phyloP scores from a whole-genome alignment of 257 asterid genomes.

The Nicotiana tabacum region DNA sequence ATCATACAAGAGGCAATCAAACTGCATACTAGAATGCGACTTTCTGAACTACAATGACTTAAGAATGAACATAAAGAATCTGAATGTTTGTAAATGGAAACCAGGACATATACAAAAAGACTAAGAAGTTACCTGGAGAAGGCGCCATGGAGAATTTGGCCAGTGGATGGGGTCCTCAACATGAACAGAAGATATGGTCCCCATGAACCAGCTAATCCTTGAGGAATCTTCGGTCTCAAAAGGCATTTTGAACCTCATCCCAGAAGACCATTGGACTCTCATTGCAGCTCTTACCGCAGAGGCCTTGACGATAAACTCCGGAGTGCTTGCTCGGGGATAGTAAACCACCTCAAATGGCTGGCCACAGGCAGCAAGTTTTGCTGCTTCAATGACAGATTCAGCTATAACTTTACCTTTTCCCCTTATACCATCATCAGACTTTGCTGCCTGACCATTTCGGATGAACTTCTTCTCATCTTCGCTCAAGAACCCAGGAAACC shows the following conservation, averaged over 20 bases:
- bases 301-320: conserved; percentile 71
- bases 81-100: not conserved
- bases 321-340: conserved; percentile 66
- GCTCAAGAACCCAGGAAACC: conserved; percentile 30
- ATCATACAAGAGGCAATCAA: not conserved
- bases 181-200: conserved; percentile 58
- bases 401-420: conserved; percentile 36
- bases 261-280: conserved; percentile 61
- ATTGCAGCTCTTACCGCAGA: conserved; percentile 54
- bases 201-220: conserved; percentile 84
- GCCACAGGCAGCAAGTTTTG: conserved; percentile 43
- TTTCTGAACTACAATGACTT: not conserved
- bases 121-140: conserved; percentile 49
- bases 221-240: conserved; percentile 83
- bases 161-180: conserved; percentile 58
- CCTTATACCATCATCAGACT: conserved; percentile 22
- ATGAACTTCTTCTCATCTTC: conserved; percentile 29
- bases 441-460: conserved; percentile 24
- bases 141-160: conserved; percentile 92
- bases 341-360: conserved; percentile 61
- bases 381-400: conserved; percentile 60
- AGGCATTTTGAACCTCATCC: conserved; percentile 86
- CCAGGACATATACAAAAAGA: not conserved
- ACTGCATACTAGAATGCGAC: not conserved
- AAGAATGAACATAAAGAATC: not conserved